Evolutionary conservation across 768 basidiomycete species (phyloP), one percentile per base, ranked within the genome.

Genomic region (Leccinum disarticulatum): DNA sequence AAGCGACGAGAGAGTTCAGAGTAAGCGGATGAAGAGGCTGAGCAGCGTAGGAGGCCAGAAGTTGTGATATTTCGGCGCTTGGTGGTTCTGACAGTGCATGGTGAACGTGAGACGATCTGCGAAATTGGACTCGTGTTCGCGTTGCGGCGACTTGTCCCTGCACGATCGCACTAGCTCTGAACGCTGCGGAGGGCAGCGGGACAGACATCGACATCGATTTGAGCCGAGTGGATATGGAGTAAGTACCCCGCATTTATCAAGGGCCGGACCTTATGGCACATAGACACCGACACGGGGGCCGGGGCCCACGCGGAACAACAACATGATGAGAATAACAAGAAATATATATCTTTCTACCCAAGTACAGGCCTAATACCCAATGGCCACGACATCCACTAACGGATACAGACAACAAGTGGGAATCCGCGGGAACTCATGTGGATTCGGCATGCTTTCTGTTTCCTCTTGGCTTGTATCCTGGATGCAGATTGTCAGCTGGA

Each of bases 1-100:
- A 88, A 15, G 90, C 88, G 13, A 94, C 78, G 6, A 94, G 77
- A 4, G 86, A 84, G 22, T 84, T 82, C 7, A 94, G 83, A 46
- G 88, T 88, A 52, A 93, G 77, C 13, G 89, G 85, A 15, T 81
- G 81, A n/a, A 85, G 83, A 41, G 83, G 77, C 56, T 87, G 83
- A 47, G 82, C 78, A 22, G 84, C 83, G 56, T 86, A 88, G 61
- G 83, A 79, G 28, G 85, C 80, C 27, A 93, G 75, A 25, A 92
- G 78, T 33, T 83, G 77, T 7, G 83, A 79, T 35, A 87, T 73
- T 64, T 88, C 81, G 9, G 77, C 72, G 28, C 81, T 80, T 15
- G 79, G 74, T 3, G 83, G 81, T 48, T 78, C 77, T 11, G 83
- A 5, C 1, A 46, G 84, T 2, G 80, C 77, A 54, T 76, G 74